Percentiles rank a stretch among this genome's conserved stretches.
Evolutionary conservation across 202 grass and related monocot genomes (phyloP).

Genomic region (Dendrocalamus latiflorus): DNA sequence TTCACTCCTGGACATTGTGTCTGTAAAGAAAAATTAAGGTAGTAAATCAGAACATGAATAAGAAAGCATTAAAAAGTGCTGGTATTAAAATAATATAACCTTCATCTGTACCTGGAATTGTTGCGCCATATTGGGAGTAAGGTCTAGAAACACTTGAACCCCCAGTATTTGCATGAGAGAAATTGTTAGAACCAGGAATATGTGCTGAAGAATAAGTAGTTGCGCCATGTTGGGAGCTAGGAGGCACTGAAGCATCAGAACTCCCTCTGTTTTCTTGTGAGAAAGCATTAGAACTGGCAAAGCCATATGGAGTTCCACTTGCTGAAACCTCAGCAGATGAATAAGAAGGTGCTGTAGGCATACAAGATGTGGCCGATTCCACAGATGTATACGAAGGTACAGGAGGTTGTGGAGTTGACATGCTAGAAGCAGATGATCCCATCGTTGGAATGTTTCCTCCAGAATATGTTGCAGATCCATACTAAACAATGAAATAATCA

Average conservation of each 20-base stretch:
- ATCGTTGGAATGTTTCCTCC: conserved; percentile 33
- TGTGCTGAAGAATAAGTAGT: conserved; percentile 29
- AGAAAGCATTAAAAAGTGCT: conserved; percentile 10
- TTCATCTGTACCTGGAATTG: conserved; percentile 30
- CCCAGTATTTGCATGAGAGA: conserved; percentile 28
- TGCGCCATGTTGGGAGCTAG: conserved; percentile 22
- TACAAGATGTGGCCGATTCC: conserved; percentile 18
- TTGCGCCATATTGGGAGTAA: conserved; percentile 28
- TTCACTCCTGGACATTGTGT: conserved; percentile 7
- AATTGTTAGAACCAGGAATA: conserved; percentile 19
- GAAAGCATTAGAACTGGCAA: conserved; percentile 19
- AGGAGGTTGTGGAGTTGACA: conserved; percentile 30
- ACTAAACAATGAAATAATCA: conserved; percentile 32
- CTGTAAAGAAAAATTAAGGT: conserved; percentile 26
- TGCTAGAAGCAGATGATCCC: conserved; percentile 34
- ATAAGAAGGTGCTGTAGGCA: conserved; percentile 18
- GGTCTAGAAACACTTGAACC: conserved; percentile 28
- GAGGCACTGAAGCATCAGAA: conserved; percentile 28
- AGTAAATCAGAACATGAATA: conserved; percentile 8
- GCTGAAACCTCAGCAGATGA: conserved; percentile 8
- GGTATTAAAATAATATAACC: conserved; percentile 10
- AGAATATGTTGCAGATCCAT: conserved; percentile 41
- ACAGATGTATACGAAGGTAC: conserved; percentile 1
- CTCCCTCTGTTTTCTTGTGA: conserved; percentile 20
- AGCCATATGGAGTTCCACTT: conserved; percentile 7